These are phyloP conservation scores for Malus fusca DNA, from an alignment of 306 rosid species.

Conservation along the genomic window DNA sequence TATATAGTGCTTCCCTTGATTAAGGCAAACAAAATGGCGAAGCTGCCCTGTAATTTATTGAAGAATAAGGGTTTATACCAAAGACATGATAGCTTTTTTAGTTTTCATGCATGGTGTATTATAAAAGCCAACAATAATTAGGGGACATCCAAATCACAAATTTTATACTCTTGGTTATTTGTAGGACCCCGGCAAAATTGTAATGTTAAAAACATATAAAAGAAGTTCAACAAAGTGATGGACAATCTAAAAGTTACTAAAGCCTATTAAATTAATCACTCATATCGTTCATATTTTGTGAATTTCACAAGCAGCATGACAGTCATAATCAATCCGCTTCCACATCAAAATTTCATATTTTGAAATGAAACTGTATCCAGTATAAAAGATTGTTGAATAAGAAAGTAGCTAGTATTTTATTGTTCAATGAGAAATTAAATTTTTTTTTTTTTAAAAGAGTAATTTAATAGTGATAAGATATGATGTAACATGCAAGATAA, in stretches of 20 bases:
- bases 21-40: slow-evolving; percentile 26
- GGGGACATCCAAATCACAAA: slow-evolving; percentile 18
- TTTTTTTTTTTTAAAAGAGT: not conserved
- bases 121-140: slow-evolving; percentile 8
- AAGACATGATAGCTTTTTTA: slow-evolving; percentile 10
- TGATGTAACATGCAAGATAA: not conserved
- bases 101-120: not conserved
- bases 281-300: not conserved
- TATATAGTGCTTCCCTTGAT: slow-evolving; percentile 31
- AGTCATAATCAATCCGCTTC: too few species aligned
- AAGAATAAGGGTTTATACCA: not conserved
- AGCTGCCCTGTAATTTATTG: slow-evolving; percentile 11
- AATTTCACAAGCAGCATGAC: not conserved
- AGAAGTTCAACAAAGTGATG: not conserved
- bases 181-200: slow-evolving; percentile 32
- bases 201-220: not conserved
- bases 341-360: not conserved
- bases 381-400: not conserved
- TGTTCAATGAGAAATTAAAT: not conserved
- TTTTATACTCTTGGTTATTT: slow-evolving; percentile 11
- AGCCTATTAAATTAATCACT: not conserved
- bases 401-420: not conserved
- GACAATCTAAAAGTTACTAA: not conserved
- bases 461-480: slow-evolving; percentile 15
- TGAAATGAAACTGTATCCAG: not conserved